Evolutionary conservation across 108 stramenopile genomes (phyloP), one percentile per base, ranked within the genome.

Genomic region (Discostella stelligeroides): DNA sequence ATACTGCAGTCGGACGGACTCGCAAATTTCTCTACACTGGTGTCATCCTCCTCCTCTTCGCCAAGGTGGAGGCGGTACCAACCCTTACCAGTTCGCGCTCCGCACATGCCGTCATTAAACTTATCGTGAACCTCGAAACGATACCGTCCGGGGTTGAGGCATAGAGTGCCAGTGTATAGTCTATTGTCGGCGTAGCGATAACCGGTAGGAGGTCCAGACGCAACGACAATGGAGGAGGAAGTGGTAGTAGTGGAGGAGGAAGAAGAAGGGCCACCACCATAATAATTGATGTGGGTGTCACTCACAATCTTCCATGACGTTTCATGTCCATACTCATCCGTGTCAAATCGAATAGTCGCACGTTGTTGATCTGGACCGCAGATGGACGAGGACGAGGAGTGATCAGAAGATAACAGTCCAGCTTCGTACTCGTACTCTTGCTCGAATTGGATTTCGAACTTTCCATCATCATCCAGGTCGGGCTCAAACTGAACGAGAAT

Each of bases 101-200:
- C 30, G 41, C 66, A 67, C 66, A 67, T 67, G 54, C 66, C 66
- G 20, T 67, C 66, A 45, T 45, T 45, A 17, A 45, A 45, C 43
- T 45, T 45, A 10, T 45, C 43, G 12, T n/a, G 43, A 4, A 45
- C 43, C 43, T 13, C n/a, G 12, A 45, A 45, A 17, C 43, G 43
- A 45, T 45, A 45, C 2, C 15, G 13, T 13, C 43, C 43, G 1
- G 43, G 43, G 9, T n/a, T 45, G 13, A 45, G 12, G 43, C 43
- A 45, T n/a, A n/a, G 43, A 11, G 43, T n/a, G n/a, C 43, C 43
- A 45, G 2, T 45, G 43, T 45, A 45, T 45, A 9, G 43, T 10
- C 15, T 45, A 2, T 45, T 45, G 12, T 45, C 43, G 12, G 43
- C 43, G 43, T 45, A 45, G n/a, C n/a, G 13, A 13, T n/a, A n/a